Conservation (phyloP, 2,329 filamentous ascomycete genomes). For the Cladophialophora exuberans region DNA sequence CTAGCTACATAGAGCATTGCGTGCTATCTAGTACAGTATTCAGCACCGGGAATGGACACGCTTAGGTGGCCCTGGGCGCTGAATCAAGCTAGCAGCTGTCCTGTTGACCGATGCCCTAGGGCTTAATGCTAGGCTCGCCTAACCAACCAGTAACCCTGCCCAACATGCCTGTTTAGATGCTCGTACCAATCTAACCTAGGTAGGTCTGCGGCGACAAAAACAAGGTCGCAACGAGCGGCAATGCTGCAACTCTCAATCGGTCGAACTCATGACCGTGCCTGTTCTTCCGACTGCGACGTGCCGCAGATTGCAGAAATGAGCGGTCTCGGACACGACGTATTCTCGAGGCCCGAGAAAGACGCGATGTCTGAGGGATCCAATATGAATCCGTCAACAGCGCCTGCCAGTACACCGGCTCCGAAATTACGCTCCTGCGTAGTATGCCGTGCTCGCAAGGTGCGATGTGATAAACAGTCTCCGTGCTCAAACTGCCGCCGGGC, state of each 20-base stretch:
- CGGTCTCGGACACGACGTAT: neutral
- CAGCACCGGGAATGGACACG: no score
- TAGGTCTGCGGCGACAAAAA: no score
- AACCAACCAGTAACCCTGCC: no score
- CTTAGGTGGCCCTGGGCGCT: no score
- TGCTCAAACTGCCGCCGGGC: conserved; percentile 52
- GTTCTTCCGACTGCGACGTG: conserved; percentile 3
- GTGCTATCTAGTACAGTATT: no score
- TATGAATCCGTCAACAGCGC: conserved; percentile 2
- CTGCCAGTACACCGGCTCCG: conserved; percentile 11
- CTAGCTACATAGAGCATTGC: no score
- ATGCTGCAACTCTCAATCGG: neutral
- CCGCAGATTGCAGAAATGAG: neutral
- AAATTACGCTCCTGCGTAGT: conserved; percentile 47
- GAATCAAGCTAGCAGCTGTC: no score
- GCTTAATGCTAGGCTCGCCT: no score
- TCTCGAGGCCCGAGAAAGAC: conserved; percentile 9
- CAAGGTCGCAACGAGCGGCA: no score
- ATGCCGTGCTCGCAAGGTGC: conserved; percentile 50
- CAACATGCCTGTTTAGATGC: no score
- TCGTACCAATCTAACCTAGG: no score
- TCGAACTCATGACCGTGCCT: neutral
- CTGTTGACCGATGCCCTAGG: no score
- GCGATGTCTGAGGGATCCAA: neutral
- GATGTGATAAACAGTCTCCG: conserved; percentile 50